A percentile compares a stretch with the other conserved stretches of the same genome.
Evolutionary conservation across 1,284 basidiomycete species (phyloP).

Genomic region (Sporisorium reilianum): DNA sequence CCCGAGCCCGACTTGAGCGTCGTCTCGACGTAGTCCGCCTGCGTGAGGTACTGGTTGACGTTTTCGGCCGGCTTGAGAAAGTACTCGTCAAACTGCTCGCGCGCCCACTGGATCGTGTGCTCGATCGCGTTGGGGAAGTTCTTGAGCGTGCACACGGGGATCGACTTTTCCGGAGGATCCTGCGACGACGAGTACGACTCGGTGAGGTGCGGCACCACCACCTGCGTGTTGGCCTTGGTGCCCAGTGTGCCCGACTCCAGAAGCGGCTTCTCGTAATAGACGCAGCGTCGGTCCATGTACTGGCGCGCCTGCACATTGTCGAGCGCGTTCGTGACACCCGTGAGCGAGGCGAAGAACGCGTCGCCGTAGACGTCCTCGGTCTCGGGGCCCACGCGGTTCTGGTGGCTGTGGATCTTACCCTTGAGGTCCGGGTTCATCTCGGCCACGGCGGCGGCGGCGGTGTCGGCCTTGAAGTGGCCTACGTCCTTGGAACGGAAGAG

Average conservation of each 20-base stretch:
- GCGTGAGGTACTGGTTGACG: slow-evolving; percentile 95
- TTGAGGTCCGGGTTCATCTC: slow-evolving; percentile 96
- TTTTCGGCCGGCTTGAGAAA: slow-evolving; percentile 95
- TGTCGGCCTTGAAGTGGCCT: slow-evolving; percentile 97
- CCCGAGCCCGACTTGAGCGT: slow-evolving; percentile 78
- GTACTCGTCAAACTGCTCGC: slow-evolving; percentile 89
- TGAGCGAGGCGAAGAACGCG: slow-evolving; percentile 83
- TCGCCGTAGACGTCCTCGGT: slow-evolving; percentile 96
- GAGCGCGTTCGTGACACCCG: slow-evolving; percentile 99
- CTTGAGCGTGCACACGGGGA: slow-evolving; percentile 97
- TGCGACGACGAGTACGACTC: slow-evolving; percentile 99
- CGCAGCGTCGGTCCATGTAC: slow-evolving; percentile 99
- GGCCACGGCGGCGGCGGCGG: slow-evolving; percentile 88
- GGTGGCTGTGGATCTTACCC: slow-evolving; percentile 88
- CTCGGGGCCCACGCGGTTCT: slow-evolving; percentile 89
- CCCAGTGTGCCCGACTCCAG: slow-evolving; percentile 98
- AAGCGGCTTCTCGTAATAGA: slow-evolving; percentile 95
- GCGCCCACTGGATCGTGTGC: slow-evolving; percentile 96
- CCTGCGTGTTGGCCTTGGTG: slow-evolving; percentile 98
- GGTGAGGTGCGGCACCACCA: slow-evolving; percentile 92
- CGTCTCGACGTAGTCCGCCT: slow-evolving; percentile 93
- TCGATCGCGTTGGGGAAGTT: slow-evolving; percentile 99
- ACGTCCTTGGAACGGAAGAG: slow-evolving; percentile 96
- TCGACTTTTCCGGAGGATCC: slow-evolving; percentile 98
- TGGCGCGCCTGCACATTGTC: slow-evolving; percentile 96